Evolutionary conservation across 139 green algal genomes (phyloP), one percentile per base, ranked within the genome.

Genomic region (Mesostigma viride): DNA sequence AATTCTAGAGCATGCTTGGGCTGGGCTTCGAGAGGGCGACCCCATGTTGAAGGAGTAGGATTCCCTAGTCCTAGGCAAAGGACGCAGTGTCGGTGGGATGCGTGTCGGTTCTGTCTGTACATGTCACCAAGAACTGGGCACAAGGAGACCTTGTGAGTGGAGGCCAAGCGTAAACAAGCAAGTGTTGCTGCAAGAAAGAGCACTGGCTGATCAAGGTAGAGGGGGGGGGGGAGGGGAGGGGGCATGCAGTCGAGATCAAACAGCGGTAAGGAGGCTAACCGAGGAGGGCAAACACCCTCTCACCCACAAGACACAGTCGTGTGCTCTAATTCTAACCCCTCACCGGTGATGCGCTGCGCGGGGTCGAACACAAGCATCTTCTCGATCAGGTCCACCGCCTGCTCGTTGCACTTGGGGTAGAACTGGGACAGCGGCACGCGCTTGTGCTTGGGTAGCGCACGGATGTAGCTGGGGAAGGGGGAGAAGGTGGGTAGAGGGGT

Each of bases 321-420:
- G 8, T 14, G n/a, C n/a, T n/a, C n/a, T n/a, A n/a, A n/a, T 48
- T n/a, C 40, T 8, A 11, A 8, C 8, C 8, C 8, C 65, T 28
- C 26, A 74, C 68, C 91, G 28, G 62, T 86, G 61, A 86, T 83
- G 1, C 81, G 57, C 56, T 79, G 77, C 26, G 44, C 11, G 0
- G 81, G 81, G 58, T 85, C 73, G 57, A 85, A 85, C 31, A 76
- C 44, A 3, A 86, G 76, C 81, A 86, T 86, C 46, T 73, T 75
- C 27, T 83, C 72, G 31, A 86, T 76, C 24, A 86, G 65, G 59
- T 85, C 78, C 3, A 81, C n/a, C 11, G 81, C 81, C 3, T 51
- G 31, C 1, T 63, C 47, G 2, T 58, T 65, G 14, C 72, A 66
- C 34, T 75, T 44, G 3, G 75, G 76, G 66, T 76, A 86, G 8